Evolutionary conservation across 2,329 filamentous ascomycete species (phyloP).

Genomic region (Teratosphaeria gauchensis): DNA sequence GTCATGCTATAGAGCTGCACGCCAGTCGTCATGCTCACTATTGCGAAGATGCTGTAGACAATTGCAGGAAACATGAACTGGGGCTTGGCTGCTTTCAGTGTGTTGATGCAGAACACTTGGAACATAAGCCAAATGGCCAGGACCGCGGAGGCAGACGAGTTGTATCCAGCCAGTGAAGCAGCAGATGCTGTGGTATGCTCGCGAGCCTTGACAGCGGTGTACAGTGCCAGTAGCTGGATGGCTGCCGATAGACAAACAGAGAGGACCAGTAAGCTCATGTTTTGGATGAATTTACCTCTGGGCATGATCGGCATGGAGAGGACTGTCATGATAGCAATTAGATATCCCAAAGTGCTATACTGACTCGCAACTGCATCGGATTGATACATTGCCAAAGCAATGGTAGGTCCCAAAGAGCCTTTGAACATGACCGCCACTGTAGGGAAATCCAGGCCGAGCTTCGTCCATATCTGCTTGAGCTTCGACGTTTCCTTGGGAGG

Average conservation of each 20-base stretch:
- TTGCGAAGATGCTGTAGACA: constrained; percentile 58
- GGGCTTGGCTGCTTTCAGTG: constrained; percentile 55
- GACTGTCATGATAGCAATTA: constrained; percentile 57
- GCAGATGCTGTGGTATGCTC: constrained; percentile 40
- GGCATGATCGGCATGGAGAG: constrained; percentile 58
- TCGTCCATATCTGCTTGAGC: constrained; percentile 19
- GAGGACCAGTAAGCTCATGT: constrained; percentile 49
- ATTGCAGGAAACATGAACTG: constrained; percentile 60
- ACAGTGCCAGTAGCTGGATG: constrained; percentile 53
- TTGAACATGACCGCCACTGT: constrained; percentile 26
- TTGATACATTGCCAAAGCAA: constrained; percentile 33
- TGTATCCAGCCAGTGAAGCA: constrained; percentile 41
- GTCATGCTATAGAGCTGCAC: constrained; percentile 49
- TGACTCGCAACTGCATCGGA: constrained; percentile 36
- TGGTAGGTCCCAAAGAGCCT: constrained; percentile 25
- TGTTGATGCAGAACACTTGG: constrained; percentile 58
- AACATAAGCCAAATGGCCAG: constrained; percentile 62
- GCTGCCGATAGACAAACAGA: constrained; percentile 50
- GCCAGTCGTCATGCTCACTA: constrained; percentile 54
- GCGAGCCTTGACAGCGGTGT: constrained; percentile 55
- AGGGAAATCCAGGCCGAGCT: constrained; percentile 20
- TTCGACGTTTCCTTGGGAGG: constrained; percentile 12
- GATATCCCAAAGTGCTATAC: constrained; percentile 50
- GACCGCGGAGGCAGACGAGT: constrained; percentile 62
- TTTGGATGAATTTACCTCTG: constrained; percentile 62